These are phyloP conservation scores for Chytridiales sp. DNA, from an alignment of 371 early-diverging fungal genomes.

Conservation along the genomic window DNA sequence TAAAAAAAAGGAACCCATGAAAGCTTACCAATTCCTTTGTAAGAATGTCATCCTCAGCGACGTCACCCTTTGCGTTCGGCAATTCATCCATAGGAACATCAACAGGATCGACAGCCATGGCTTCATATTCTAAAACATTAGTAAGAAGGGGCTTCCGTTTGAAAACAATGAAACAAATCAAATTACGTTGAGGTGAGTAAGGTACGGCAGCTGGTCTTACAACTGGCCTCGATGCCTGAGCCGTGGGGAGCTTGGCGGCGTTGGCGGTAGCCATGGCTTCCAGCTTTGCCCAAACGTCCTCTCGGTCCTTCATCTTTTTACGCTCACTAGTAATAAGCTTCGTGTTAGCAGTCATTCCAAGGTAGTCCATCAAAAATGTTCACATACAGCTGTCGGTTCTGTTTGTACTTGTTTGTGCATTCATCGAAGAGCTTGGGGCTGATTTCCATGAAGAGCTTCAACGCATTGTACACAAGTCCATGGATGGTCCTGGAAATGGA, in stretches of 20 bases:
- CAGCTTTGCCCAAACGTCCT: constrained; percentile 79
- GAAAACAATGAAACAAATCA: not conserved
- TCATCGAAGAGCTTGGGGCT: constrained; percentile 89
- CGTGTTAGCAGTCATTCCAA: not conserved
- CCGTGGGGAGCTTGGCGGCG: constrained; percentile 33
- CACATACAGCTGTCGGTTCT: constrained; percentile 75
- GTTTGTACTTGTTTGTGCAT: constrained; percentile 78
- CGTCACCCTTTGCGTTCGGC: constrained; percentile 20
- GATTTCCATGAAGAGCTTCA: constrained; percentile 89
- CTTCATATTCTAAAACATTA: not conserved
- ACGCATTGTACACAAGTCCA: constrained; percentile 88
- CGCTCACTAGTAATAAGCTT: constrained; percentile 62
- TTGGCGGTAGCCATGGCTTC: constrained; percentile 51
- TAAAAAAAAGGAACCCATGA: constrained; percentile 8
- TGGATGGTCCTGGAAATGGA: constrained; percentile 74
- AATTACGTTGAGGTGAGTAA: not conserved
- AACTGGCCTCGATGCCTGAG: constrained; percentile 5
- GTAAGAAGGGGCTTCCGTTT: not conserved
- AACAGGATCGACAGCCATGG: constrained; percentile 12
- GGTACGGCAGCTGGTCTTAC: constrained; percentile 5
- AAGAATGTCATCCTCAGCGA: constrained; percentile 45
- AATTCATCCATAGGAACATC: constrained; percentile 26
- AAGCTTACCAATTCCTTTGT: constrained; percentile 49
- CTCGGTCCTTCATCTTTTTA: constrained; percentile 80
- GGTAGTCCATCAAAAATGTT: not conserved